phyloP scores from a whole-genome alignment of 495 filamentous ascomycete genomes.

The Penicillium atrosanguineum region DNA sequence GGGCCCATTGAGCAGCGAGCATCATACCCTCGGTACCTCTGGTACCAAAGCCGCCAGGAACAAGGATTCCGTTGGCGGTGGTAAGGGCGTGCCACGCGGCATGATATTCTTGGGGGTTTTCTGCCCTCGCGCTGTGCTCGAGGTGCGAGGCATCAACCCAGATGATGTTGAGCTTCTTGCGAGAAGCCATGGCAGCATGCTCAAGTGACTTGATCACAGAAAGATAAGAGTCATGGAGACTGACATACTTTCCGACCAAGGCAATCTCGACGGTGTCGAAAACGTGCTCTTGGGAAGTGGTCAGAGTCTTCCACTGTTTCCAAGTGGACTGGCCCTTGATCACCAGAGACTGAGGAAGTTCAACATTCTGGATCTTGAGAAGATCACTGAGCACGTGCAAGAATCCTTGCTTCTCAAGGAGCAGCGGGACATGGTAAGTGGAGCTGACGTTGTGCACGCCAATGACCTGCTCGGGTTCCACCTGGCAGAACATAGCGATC shows the following conservation, averaged over 20 bases:
- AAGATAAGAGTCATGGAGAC: constrained; percentile 79
- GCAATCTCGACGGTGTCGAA: constrained; percentile 74
- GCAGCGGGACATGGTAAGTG: constrained; percentile 87
- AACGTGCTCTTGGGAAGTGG: constrained; percentile 55
- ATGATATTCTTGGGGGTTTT: constrained; percentile 71
- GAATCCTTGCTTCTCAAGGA: constrained; percentile 77
- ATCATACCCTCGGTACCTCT: constrained; percentile 89
- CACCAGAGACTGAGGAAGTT: constrained; percentile 21
- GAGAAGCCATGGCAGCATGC: constrained; percentile 84
- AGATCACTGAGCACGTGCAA: constrained; percentile 53
- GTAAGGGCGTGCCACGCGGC: constrained; percentile 82
- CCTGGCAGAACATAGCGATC: constrained; percentile 82
- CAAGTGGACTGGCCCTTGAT: constrained; percentile 60
- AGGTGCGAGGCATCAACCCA: constrained; percentile 84
- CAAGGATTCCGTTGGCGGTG: constrained; percentile 60
- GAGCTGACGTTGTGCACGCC: constrained; percentile 81
- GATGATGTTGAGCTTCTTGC: constrained; percentile 71
- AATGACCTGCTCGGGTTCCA: constrained; percentile 76
- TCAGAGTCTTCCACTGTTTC: constrained; percentile 71
- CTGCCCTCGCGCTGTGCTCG: constrained; percentile 56
- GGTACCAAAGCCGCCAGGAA: constrained; percentile 75
- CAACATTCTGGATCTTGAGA: constrained; percentile 36
- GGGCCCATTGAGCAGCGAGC: constrained; percentile 74
- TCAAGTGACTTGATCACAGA: constrained; percentile 81
- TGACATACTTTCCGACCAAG: constrained; percentile 87